These are phyloP conservation scores for Metschnikowia dekortorum DNA, from an alignment of 805 yeast genomes.

Conservation along the genomic window DNA sequence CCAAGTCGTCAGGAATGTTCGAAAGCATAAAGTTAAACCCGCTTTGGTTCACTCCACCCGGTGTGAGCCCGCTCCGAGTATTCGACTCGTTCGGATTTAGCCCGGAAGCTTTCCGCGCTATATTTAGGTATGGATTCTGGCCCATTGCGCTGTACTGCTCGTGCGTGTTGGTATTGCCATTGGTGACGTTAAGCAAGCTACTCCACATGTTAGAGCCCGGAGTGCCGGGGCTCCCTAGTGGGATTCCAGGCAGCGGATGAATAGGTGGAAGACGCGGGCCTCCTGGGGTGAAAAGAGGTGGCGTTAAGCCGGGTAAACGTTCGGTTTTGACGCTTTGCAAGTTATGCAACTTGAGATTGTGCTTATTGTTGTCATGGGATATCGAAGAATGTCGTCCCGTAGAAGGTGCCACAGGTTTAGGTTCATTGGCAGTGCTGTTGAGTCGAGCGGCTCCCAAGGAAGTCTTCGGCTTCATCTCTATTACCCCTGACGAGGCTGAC, in stretches of 20 bases:
- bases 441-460: not conserved
- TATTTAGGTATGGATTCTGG: constrained; percentile 18
- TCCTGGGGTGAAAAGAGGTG: constrained; percentile 54
- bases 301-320: constrained; percentile 38
- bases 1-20: constrained; percentile 33
- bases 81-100: constrained; percentile 75
- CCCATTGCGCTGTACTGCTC: constrained; percentile 5
- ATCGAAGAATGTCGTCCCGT: not conserved
- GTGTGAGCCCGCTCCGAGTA: constrained; percentile 67
- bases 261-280: constrained; percentile 56
- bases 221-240: constrained; percentile 43
- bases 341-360: constrained; percentile 32
- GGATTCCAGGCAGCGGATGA: constrained; percentile 41
- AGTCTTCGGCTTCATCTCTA: constrained; percentile 9
- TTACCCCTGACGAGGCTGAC: constrained; percentile 7
- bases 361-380: constrained; percentile 24
- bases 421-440: not conserved
- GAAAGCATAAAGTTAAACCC: constrained; percentile 35
- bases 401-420: not conserved
- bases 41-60: constrained; percentile 37
- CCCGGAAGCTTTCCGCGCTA: constrained; percentile 47
- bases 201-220: constrained; percentile 51
- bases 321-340: constrained; percentile 23
- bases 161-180: constrained; percentile 12
- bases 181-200: constrained; percentile 41